These are phyloP conservation scores for Mycena olivaceomarginata DNA, from an alignment of 768 basidiomycete genomes.

Conservation along the genomic window DNA sequence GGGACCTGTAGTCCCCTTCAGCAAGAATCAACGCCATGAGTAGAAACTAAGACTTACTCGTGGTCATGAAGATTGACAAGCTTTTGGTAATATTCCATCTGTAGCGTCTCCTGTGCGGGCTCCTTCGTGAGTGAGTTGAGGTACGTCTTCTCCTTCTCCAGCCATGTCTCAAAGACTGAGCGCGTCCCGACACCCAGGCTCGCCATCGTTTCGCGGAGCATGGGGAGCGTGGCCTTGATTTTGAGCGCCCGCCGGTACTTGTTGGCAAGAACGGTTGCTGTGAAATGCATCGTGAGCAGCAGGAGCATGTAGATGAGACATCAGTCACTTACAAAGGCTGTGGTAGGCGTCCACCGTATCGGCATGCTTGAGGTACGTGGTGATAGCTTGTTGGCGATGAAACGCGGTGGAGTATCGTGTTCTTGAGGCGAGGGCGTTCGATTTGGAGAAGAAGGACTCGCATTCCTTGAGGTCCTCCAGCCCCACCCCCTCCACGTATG, in stretches of 20 bases:
- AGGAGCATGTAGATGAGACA: not conserved
- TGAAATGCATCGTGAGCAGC: not conserved
- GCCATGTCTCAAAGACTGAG: not conserved
- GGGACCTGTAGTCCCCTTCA: too few relatives aligned
- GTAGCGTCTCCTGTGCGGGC: conserved; percentile 10
- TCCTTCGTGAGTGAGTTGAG: conserved; percentile 40
- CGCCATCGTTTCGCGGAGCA: not conserved
- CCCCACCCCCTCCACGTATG: not conserved
- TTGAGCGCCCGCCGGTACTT: not conserved
- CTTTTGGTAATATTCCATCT: conserved; percentile 39
- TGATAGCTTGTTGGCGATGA: not conserved
- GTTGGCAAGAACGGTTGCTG: not conserved
- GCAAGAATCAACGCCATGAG: too few relatives aligned
- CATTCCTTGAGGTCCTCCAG: not conserved
- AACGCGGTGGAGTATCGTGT: not conserved
- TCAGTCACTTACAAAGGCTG: not conserved
- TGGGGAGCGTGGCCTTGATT: not conserved
- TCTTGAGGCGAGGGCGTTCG: not conserved
- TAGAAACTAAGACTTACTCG: not conserved
- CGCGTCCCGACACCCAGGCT: not conserved
- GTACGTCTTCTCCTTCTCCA: conserved; percentile 37
- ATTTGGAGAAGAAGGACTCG: conserved; percentile 3
- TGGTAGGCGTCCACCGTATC: not conserved
- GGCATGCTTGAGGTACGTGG: not conserved
- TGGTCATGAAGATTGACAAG: conserved; percentile 23